A percentile compares a stretch with the other conserved stretches of the same genome.
These are phyloP conservation scores for Yamadazyma laniorum DNA, from an alignment of 805 yeast genomes.

Conservation along the genomic window DNA sequence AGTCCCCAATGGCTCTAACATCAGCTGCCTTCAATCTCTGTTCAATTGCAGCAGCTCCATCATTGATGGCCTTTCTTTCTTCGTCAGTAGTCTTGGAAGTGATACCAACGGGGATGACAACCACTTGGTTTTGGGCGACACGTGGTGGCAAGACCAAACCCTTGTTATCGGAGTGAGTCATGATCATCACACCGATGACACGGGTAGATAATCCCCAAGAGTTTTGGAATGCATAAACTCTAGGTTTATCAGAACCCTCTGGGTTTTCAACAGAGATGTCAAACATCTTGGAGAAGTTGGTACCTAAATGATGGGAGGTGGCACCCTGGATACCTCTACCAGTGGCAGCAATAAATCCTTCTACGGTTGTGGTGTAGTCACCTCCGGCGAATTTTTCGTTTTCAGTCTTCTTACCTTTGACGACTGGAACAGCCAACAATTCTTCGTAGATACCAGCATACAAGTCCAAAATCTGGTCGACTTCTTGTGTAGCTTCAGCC, in stretches of 20 bases:
- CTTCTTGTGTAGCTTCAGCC: constrained; percentile 82
- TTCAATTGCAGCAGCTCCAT: constrained; percentile 72
- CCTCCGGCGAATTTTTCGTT: constrained; percentile 99
- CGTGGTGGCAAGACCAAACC: constrained; percentile 98
- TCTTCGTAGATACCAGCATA: constrained; percentile 86
- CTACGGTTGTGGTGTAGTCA: constrained; percentile 89
- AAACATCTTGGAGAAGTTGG: constrained; percentile 98
- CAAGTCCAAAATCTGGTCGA: constrained; percentile 77
- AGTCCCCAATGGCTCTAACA: constrained; percentile 79
- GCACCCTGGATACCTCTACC: constrained; percentile 99
- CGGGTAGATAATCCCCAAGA: constrained; percentile 99
- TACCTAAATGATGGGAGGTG: constrained; percentile 96
- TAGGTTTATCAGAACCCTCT: constrained; percentile 81
- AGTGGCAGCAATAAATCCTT: constrained; percentile 95
- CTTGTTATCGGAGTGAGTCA: constrained; percentile 98
- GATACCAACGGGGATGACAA: constrained; percentile 92
- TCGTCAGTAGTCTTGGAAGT: constrained; percentile 83
- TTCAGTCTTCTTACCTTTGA: constrained; percentile 93
- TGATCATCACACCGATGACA: constrained; percentile 98
- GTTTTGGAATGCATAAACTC: constrained; percentile 89
- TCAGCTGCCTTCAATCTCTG: constrained; percentile 54
- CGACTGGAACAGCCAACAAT: constrained; percentile 93
- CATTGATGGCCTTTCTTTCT: constrained; percentile 64
- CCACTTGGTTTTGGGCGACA: constrained; percentile 89
- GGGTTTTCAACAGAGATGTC: constrained; percentile 95